Conservation (phyloP, 2,329 filamentous ascomycete genomes). For the Meredithiella fracta region DNA sequence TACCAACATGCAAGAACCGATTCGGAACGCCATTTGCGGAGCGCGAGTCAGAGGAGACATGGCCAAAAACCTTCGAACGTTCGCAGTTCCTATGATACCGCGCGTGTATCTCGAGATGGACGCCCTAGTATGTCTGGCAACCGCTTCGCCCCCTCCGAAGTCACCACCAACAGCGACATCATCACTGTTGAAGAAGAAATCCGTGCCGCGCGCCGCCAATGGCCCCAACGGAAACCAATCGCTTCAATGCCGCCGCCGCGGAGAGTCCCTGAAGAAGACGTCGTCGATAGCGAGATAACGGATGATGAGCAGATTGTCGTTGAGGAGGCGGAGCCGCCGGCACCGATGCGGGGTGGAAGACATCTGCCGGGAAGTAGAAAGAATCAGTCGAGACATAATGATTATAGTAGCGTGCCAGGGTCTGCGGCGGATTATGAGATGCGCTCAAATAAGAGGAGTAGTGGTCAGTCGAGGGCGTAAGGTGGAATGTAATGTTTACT, state of each 20-base stretch:
- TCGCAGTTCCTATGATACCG: conserved; percentile 1
- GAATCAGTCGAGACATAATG: conserved; percentile 7
- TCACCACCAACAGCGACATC: conserved; percentile 4
- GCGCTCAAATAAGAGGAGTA: not conserved
- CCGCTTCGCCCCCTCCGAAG: not conserved
- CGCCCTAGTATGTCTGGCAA: not conserved
- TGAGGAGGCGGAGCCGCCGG: not conserved
- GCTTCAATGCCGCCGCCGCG: not conserved
- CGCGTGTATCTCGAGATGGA: not conserved
- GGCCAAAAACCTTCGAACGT: not conserved
- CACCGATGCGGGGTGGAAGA: not conserved
- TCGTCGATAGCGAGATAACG: not conserved
- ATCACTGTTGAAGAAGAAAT: conserved; percentile 8
- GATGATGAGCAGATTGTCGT: conserved; percentile 7
- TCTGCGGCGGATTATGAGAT: conserved; percentile 1
- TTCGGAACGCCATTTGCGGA: conserved; percentile 1
- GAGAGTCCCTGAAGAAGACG: not conserved
- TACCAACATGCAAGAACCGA: conserved; percentile 8
- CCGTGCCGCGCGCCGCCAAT: not conserved
- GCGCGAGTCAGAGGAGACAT: not conserved
- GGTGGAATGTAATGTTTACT: not conserved
- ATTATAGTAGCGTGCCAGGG: conserved; percentile 6
- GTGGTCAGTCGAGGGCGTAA: not conserved
- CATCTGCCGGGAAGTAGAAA: not conserved
- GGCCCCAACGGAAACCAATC: conserved; percentile 7